Evolutionary conservation across 2,329 filamentous ascomycete species (phyloP).

Genomic region (Akanthomyces lecanii): DNA sequence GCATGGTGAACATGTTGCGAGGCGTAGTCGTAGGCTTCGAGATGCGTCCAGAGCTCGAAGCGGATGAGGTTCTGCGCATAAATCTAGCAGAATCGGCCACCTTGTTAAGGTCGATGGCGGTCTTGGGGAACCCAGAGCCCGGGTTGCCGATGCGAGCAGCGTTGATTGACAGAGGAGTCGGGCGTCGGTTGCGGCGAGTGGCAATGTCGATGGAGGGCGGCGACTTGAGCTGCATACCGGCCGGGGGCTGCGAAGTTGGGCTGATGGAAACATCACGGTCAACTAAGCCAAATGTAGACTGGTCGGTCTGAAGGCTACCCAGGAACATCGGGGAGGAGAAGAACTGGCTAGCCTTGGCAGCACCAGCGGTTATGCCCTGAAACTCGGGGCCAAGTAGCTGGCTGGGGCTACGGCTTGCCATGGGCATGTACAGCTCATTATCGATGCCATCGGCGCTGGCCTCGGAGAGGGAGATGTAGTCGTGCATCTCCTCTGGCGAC

Average conservation of each 20-base stretch:
- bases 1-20: constrained; percentile 38
- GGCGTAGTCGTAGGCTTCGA: constrained; percentile 30
- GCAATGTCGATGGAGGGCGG: constrained; percentile 51
- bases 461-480: constrained; percentile 20
- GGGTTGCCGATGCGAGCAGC: constrained; percentile 38
- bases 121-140: constrained; percentile 41
- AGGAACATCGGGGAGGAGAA: constrained; percentile 27
- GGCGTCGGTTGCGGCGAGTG: constrained; percentile 44
- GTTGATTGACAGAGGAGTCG: constrained; percentile 43
- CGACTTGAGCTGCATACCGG: constrained; percentile 39
- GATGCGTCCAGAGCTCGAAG: constrained; percentile 38
- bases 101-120: constrained; percentile 43
- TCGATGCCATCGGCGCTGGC: constrained; percentile 16
- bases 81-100: constrained; percentile 43
- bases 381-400: constrained; percentile 16
- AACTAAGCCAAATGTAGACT: not conserved
- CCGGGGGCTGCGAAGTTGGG: constrained; percentile 9
- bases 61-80: constrained; percentile 52
- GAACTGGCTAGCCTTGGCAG: constrained; percentile 27
- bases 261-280: constrained; percentile 13
- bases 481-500: constrained; percentile 19
- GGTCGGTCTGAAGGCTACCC: constrained; percentile 24
- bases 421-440: constrained; percentile 14
- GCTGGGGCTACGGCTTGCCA: constrained; percentile 16
- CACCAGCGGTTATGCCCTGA: constrained; percentile 16